Evolutionary conservation across 352 stramenopile genomes (phyloP).

Genomic region (Globisporangium camurandrum): DNA sequence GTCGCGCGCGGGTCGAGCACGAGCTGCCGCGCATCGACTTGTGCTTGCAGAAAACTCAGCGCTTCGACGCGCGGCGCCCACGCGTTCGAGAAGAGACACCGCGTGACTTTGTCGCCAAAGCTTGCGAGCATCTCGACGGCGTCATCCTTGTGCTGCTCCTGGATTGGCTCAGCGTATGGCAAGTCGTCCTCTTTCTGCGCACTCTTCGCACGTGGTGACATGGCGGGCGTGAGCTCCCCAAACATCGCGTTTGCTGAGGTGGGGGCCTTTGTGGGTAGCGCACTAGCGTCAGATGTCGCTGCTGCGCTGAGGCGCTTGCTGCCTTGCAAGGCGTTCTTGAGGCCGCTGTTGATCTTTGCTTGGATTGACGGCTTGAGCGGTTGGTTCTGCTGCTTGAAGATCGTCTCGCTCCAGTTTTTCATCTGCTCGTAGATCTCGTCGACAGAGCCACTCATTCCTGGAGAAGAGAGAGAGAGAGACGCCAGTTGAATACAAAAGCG

Average conservation of each 20-base stretch:
- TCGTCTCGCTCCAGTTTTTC: slow-evolving; percentile 60
- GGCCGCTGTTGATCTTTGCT: slow-evolving; percentile 75
- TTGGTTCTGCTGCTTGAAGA: slow-evolving; percentile 69
- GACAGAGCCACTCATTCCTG: slow-evolving; percentile 45
- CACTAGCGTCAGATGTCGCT: neutral
- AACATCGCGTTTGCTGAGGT: slow-evolving; percentile 9
- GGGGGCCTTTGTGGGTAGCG: neutral
- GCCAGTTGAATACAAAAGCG: neutral
- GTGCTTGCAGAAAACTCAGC: slow-evolving; percentile 64
- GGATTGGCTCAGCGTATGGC: slow-evolving; percentile 70
- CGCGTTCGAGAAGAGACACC: slow-evolving; percentile 73
- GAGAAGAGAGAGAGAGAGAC: too few species aligned
- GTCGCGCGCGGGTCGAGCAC: slow-evolving; percentile 38
- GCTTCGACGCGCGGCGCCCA: slow-evolving; percentile 77
- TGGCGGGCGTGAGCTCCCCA: slow-evolving; percentile 12
- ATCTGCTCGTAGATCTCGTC: slow-evolving; percentile 71
- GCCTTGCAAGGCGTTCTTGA: slow-evolving; percentile 54
- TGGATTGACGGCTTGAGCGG: slow-evolving; percentile 67
- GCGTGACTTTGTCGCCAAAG: slow-evolving; percentile 69
- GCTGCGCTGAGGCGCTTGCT: slow-evolving; percentile 47
- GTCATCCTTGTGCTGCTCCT: slow-evolving; percentile 50
- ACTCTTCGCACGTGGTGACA: slow-evolving; percentile 40
- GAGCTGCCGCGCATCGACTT: slow-evolving; percentile 48
- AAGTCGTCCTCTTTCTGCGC: slow-evolving; percentile 65
- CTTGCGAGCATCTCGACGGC: slow-evolving; percentile 28